Base-by-base conservation (phyloP, 164 flowering plant species). In the Protea cynaroides region DNA sequence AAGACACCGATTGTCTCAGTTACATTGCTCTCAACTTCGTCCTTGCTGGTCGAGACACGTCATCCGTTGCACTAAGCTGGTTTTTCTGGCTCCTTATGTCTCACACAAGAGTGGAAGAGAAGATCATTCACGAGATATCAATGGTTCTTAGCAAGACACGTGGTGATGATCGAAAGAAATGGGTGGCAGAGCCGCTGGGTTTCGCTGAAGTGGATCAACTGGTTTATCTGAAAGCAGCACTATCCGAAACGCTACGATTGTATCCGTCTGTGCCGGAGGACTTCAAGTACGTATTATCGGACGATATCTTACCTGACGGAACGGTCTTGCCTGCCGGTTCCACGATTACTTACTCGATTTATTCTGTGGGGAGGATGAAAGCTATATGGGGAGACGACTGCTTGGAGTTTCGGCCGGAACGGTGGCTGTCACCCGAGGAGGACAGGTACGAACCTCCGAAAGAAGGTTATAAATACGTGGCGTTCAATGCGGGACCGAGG, bases 41-140 rank as follows among this genome's bases (percentile, higher is more conserved):
- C n/a, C 85, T 91, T n/a, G 97, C 97, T 8, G 97, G 97, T 0
- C 82, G 97, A 0, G 97, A 91, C 83, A 91, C 97, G 1, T 88
- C 96, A 2, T 88, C 97, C 0, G 96, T 87, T 19, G 96, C 97
- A 0, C 74, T 91, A 22, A 85, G 87, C 68, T 91, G 97, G 97
- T 91, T 91, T 74, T 91, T 91, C 76, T 84, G 80, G 80, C 80
- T 84, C 10, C 79, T 91, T 36, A 84, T 86, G 87, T 80, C 75
- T 66, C 61, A 82, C 64, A 82, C 86, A 0, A 58, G 51, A 0
- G 82, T 86, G 10, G 98, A 92, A 61, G 34, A 40, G 1, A 86
- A 81, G 67, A 84, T 92, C 78, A 24, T 88, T 43, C 11, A n/a
- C 0, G 98, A 90, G 53, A 61, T 90, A 34, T 57, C 85, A 0